Evolutionary conservation across 2,329 filamentous ascomycete genomes (phyloP).

Genomic region (Cercospora sp.): DNA sequence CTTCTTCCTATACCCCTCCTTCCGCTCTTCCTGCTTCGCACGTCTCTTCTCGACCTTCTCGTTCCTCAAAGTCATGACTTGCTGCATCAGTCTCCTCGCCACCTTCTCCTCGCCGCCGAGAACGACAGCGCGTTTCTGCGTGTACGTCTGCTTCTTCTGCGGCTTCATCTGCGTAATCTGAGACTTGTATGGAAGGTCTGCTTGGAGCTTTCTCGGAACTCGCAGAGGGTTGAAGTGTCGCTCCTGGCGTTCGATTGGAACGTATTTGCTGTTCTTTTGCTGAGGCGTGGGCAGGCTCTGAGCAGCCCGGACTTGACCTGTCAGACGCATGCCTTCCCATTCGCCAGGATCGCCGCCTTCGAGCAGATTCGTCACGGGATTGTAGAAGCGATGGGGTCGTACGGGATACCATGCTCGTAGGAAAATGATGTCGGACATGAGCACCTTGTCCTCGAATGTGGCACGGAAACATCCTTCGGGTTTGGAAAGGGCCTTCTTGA

Average conservation of each 20-base stretch:
- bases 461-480: constrained; percentile 95
- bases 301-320: constrained; percentile 82
- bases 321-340: constrained; percentile 92
- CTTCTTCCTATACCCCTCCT: constrained; percentile 77
- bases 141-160: constrained; percentile 79
- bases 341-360: constrained; percentile 53
- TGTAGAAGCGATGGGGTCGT: constrained; percentile 94
- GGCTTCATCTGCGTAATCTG: constrained; percentile 82
- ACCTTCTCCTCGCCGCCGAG: constrained; percentile 79
- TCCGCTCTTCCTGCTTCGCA: constrained; percentile 84
- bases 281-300: constrained; percentile 74
- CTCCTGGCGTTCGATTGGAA: constrained; percentile 55
- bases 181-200: constrained; percentile 85
- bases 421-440: constrained; percentile 96
- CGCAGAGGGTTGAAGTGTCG: constrained; percentile 62
- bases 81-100: constrained; percentile 85
- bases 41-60: constrained; percentile 83
- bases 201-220: constrained; percentile 77
- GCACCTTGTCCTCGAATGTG: constrained; percentile 97
- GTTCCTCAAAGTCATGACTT: constrained; percentile 85
- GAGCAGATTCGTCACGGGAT: constrained; percentile 89
- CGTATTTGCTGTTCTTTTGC: constrained; percentile 83
- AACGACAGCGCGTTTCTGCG: constrained; percentile 94
- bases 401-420: constrained; percentile 95
- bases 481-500: constrained; percentile 91